phyloP scores from a whole-genome alignment of 2,329 filamentous ascomycete genomes.

The Fusarium sp. region DNA sequence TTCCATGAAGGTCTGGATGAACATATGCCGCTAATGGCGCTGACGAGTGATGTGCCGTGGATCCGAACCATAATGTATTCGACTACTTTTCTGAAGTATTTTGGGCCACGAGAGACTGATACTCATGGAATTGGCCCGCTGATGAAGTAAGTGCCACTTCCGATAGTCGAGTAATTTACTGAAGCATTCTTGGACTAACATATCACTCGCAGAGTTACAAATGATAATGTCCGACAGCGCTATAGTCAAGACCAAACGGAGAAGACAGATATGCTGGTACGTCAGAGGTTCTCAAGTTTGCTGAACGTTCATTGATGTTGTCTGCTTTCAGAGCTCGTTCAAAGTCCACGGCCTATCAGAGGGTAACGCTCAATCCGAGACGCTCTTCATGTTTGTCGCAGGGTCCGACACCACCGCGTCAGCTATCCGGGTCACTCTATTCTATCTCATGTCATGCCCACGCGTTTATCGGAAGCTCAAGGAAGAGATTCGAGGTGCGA shows the following conservation, averaged over 20 bases:
- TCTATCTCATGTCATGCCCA: neutral
- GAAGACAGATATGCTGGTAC: neutral
- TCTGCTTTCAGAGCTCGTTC: neutral
- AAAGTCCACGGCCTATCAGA: neutral
- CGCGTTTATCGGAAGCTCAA: neutral
- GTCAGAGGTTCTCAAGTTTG: accelerated
- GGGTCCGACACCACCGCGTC: neutral
- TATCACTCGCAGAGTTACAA: neutral
- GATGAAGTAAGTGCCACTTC: neutral
- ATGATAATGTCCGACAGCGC: neutral
- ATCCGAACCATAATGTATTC: neutral
- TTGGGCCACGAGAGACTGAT: neutral
- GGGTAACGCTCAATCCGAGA: neutral
- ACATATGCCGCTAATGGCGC: neutral
- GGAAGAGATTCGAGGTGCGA: neutral
- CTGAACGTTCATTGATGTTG: accelerated
- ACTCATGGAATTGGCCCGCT: neutral
- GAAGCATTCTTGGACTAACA: neutral
- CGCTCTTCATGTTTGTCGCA: neutral
- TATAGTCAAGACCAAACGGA: neutral
- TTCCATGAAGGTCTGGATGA: neutral
- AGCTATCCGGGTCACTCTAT: neutral
- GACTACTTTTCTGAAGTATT: neutral
- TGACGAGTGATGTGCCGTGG: neutral
- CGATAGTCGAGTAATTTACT: no score